Percentiles rank a stretch among this genome's conserved stretches.
Conservation (phyloP, 176 grass and related monocot genomes). For the barley (Hordeum vulgare) region MorexV3_pseudomolecules_assembly NC_058521.1:489953248-489953747, state of each 20-base stretch:
- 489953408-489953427: conserved; percentile 37
- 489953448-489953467: conserved; percentile 20
- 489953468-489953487: neutral
- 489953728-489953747: too few species aligned
- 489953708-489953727: too few species aligned
- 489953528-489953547: too few species aligned
- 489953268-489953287: conserved; percentile 28
- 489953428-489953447: conserved; percentile 47
- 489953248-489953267: conserved; percentile 11
- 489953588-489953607: too few species aligned
- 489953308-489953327: neutral
- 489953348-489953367: neutral
- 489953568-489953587: too few species aligned
- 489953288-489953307: conserved; percentile 23
- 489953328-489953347: conserved; percentile 16
- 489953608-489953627: too few species aligned
- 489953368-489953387: neutral
- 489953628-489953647: too few species aligned
- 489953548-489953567: too few species aligned
- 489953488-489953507: neutral
- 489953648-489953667: too few species aligned
- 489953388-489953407: conserved; percentile 43
- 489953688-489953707: too few species aligned
- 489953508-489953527: too few species aligned
- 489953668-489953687: too few species aligned